Evolutionary conservation across 106 monocot species (phyloP).

Genomic region (Ottelia alismoides): DNA sequence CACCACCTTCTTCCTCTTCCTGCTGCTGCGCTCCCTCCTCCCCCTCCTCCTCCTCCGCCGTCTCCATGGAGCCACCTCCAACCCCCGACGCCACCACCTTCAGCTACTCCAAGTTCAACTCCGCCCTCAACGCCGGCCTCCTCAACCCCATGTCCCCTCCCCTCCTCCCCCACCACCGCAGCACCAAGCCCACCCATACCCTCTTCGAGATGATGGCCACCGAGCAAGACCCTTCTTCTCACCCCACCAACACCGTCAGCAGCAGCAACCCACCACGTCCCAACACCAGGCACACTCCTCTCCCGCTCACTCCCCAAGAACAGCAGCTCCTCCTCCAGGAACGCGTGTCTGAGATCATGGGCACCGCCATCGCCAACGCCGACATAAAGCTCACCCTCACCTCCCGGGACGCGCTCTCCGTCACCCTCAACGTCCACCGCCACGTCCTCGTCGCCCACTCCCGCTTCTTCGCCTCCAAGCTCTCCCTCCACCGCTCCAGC

Average conservation of each 20-base stretch:
- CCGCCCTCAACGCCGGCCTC: slow-evolving; percentile 72
- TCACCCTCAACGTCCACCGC: slow-evolving; percentile 53
- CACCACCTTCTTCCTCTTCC: no score
- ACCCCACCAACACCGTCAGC: slow-evolving; percentile 19
- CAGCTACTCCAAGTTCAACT: slow-evolving; percentile 74
- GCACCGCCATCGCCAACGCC: slow-evolving; percentile 22
- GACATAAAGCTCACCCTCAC: slow-evolving; percentile 64
- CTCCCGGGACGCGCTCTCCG: slow-evolving; percentile 50
- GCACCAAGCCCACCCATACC: slow-evolving; percentile 67
- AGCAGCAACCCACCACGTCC: slow-evolving; percentile 1
- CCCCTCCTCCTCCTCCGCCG: no score
- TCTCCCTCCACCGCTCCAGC: slow-evolving; percentile 55
- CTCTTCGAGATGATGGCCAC: slow-evolving; percentile 93
- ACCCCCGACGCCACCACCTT: no score
- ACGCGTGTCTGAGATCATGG: slow-evolving; percentile 44
- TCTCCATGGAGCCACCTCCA: not conserved
- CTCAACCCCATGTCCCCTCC: slow-evolving; percentile 91
- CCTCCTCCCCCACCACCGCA: slow-evolving; percentile 28
- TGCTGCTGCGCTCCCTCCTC: no score
- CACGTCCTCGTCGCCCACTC: slow-evolving; percentile 62
- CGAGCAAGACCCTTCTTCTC: slow-evolving; percentile 83
- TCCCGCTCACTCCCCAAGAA: slow-evolving; percentile 19
- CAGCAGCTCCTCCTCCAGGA: slow-evolving; percentile 56
- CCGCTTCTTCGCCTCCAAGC: slow-evolving; percentile 67
- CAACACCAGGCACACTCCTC: slow-evolving; percentile 4